These are phyloP conservation scores for Rhododendron vialii DNA, from an alignment of 148 eudicot species.

Conservation along the genomic window DNA sequence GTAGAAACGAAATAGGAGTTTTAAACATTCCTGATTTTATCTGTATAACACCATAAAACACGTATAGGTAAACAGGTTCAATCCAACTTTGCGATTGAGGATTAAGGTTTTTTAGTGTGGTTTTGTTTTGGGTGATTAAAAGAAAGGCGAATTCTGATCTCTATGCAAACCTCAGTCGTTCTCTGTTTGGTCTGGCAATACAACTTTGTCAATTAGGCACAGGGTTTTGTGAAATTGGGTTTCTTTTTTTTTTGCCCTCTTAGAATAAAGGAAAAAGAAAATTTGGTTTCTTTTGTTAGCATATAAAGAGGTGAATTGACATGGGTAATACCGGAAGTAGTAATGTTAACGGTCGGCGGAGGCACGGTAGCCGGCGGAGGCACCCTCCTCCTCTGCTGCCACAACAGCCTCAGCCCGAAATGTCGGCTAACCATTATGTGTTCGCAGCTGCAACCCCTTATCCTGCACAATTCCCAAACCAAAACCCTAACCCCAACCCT, in stretches of 20 bases:
- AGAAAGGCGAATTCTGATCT: background rate
- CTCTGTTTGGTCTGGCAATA: background rate
- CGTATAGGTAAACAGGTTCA: background rate
- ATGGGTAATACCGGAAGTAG: constrained; percentile 73
- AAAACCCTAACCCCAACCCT: constrained; percentile 47
- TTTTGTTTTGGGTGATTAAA: background rate
- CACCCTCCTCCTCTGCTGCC: constrained; percentile 38
- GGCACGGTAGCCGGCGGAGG: constrained; percentile 33
- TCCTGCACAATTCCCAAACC: constrained; percentile 47
- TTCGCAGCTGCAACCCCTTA: constrained; percentile 79
- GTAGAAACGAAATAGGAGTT: background rate
- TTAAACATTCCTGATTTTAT: background rate
- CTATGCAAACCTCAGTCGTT: background rate
- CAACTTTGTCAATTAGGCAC: background rate
- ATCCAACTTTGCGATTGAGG: background rate
- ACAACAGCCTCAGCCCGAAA: constrained; percentile 40
- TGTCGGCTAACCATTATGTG: constrained; percentile 53
- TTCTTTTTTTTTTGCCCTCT: background rate
- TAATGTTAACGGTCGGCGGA: constrained; percentile 40
- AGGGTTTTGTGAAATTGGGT: background rate
- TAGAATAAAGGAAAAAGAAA: background rate
- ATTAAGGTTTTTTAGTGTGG: background rate
- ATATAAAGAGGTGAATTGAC: constrained; percentile 6
- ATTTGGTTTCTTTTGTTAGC: background rate
- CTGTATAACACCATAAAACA: background rate